Base-by-base conservation (phyloP, 305 asterid species). In the Petunia hybrid region DNA sequence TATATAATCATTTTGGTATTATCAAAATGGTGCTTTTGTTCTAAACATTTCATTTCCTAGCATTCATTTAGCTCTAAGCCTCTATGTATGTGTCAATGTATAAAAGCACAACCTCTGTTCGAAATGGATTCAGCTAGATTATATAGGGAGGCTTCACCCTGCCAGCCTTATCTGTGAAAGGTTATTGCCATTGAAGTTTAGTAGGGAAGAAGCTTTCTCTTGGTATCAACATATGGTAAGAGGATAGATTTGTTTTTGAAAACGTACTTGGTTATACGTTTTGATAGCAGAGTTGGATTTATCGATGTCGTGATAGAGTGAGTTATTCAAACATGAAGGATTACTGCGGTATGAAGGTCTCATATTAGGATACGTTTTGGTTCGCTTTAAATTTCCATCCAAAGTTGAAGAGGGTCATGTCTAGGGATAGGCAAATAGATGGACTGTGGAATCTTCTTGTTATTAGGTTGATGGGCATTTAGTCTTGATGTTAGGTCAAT, bases 71-170 rank as follows among this genome's bases (percentile, higher is more conserved):
- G 62, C 13, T 71, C 78, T 35, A 48, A 46, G 62, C 48, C 13
- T 71, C 78, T 35, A 48, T 71, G 62, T 71, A 12, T 71, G 62
- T 71, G 42, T 71, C 51, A 46, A 38, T 48, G 61, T 56, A n/a
- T 42, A 67, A 67, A 8, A 68, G 16, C 75, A 68, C 56, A 42
- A 68, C 5, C 63, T 57, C 63, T n/a, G 63, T 35, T n/a, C 35
- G 63, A 57, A 57, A 57, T 68, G 16, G 76, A 42, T 68, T 43
- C 56, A 68, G 40, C 76, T 68, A 68, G 76, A 68, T 68, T 40
- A 68, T 41, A 67, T 68, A 7, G 57, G 57, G 56, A 43, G 76
- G 4, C 4, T 6, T 43, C 76, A n/a, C 43, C 57, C 43, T 68
- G 35, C 57, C 40, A 43, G 76, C 57, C 76, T 68, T 43, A 43